Base-by-base conservation (phyloP, 2,329 filamentous ascomycete genomes). In the Coccinonectria pachysandricola region DNA sequence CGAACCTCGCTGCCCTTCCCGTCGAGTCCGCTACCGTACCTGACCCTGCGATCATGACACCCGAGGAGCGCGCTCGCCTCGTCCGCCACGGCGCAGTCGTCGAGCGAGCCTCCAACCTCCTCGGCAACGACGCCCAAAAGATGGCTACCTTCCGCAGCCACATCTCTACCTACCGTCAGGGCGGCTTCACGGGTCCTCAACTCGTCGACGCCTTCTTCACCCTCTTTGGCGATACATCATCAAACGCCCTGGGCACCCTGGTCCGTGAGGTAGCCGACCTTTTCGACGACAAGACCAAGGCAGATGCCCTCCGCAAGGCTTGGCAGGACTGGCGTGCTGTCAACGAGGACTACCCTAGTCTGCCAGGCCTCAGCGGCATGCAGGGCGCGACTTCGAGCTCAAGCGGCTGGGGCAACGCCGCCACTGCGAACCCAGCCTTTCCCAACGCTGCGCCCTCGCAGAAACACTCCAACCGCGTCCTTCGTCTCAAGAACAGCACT, bases 241-340 rank as follows among this genome's bases (percentile, higher is more conserved):
- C 84, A 6, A 72, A 75, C 9, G 80, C 92, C 15, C 64, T 98
- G 0, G 87, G 87, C 9, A 95, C 87, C 14, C 68, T 98, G 1
- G 71, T 96, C 36, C 82, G 88, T 35, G 91, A 98, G 50, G 71
- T 95, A 3, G 82, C 88, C 5, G 88, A 96, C 27, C 74, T 98
- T 8, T 96, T 91, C 43, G 88, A 98, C 42, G 79, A 92, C 41
- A 68, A 79, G 25, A 50, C 54, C 11, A 94, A 93, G 50, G 75
- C 75, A 2, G 76, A 79, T 27, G 66, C 63, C 1, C 60, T 98
- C 3, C 71, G 86, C 14, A 79, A 79, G 44, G 84, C 87, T 2
- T 95, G 88, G 86, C 84, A 85, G 42, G 83, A 94, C 55, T 95
- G 88, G 84, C 83, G 84, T 23, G 86, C 86, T 19, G 91, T 93